Base-by-base conservation (phyloP, 495 filamentous ascomycete species). In the Lophiostoma macrostomum region DNA sequence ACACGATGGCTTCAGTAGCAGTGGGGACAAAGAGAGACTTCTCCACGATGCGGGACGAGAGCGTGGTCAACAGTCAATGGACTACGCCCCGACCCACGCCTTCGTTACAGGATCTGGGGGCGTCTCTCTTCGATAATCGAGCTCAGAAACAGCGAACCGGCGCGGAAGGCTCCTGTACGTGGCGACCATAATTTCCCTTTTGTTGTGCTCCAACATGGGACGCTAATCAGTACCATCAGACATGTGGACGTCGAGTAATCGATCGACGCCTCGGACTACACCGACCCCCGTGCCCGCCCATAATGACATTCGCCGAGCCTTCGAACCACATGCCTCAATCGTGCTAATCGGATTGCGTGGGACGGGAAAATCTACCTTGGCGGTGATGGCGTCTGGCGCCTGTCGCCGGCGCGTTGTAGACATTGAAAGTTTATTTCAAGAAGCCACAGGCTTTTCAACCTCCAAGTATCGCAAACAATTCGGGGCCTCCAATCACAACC, bases 321-420 rank as follows among this genome's bases (percentile, higher is more conserved):
- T 89, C 62, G 71, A 76, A 24, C 66, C 73, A 0, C 74, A 83
- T 56, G 81, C 84, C 2, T 88, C 86, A 1, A 79, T 91, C 43
- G 84, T 89, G 1, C 73, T 91, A 16, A 78, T 90, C 20, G 87
- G 87, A 18, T 80, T 85, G 46, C 82, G 84, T 14, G 86, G 87
- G 3, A 83, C 84, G 4, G 86, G 86, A 12, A 90, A 90, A 64
- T 82, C 85, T 4, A 88, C 83, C 14, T 73, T 91, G 10, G 86
- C 83, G 1, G 82, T 90, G 56, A 86, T 91, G 38, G 80, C 84
- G n/a, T 84, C 86, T 3, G 83, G 84, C 18, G 77, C 82, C 53
- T 82, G 85, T 13, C 79, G 80, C 12, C 77, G 85, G 11, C 79
- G 83, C 19, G 74, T 91, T 19, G 80, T 89, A 38, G 87, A 87